Conservation (phyloP, 805 yeast species). For the Ogataea nakhonphanomensis region DNA sequence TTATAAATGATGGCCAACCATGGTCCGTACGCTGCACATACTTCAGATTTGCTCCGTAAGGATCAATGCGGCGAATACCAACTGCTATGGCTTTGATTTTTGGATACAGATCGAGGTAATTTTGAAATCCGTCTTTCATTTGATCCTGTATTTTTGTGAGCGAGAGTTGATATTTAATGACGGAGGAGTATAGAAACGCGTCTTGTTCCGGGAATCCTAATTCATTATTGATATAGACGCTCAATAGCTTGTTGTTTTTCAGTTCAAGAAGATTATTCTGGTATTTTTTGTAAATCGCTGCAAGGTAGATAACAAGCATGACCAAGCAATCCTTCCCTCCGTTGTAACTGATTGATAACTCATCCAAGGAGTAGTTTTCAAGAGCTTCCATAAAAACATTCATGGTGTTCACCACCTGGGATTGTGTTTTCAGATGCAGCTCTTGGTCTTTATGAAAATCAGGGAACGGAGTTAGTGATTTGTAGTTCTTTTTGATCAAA, state of each 20-base stretch:
- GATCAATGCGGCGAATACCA: slow-evolving; percentile 87
- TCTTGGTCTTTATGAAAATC: slow-evolving; percentile 13
- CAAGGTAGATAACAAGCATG: slow-evolving; percentile 70
- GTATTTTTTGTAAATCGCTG: slow-evolving; percentile 38
- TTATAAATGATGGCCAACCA: slow-evolving; percentile 84
- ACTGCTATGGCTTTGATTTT: slow-evolving; percentile 72
- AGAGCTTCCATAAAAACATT: slow-evolving; percentile 20
- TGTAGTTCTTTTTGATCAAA: background rate
- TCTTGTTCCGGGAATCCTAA: slow-evolving; percentile 69
- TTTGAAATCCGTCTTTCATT: slow-evolving; percentile 66
- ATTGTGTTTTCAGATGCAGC: slow-evolving; percentile 23
- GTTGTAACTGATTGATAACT: slow-evolving; percentile 80
- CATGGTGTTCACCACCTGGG: slow-evolving; percentile 23
- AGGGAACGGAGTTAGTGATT: slow-evolving; percentile 11
- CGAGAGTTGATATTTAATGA: slow-evolving; percentile 51
- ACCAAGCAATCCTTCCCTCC: slow-evolving; percentile 98
- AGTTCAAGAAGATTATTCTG: slow-evolving; percentile 16
- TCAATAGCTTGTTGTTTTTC: slow-evolving; percentile 33
- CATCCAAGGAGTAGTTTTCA: slow-evolving; percentile 32
- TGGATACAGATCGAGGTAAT: slow-evolving; percentile 52
- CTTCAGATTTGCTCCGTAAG: slow-evolving; percentile 60
- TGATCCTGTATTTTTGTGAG: slow-evolving; percentile 40
- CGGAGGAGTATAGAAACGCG: slow-evolving; percentile 57
- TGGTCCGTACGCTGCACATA: slow-evolving; percentile 76
- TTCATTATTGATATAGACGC: slow-evolving; percentile 74